Base-by-base conservation (phyloP, 1,284 basidiomycete species). In the Ustilago curta region DNA sequence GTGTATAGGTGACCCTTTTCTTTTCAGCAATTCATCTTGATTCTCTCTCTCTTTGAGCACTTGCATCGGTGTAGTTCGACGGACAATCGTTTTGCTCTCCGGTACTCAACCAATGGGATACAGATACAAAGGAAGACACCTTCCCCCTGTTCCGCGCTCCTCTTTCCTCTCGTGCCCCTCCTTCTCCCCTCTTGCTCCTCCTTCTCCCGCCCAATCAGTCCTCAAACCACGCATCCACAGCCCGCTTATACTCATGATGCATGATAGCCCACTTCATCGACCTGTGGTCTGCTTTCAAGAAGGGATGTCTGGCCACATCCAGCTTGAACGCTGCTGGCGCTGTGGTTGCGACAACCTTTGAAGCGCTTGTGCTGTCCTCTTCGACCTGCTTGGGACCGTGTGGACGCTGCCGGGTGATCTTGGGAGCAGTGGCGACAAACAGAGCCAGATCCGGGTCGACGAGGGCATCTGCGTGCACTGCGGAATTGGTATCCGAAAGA, bases 261-360 rank as follows among this genome's bases (percentile, higher is more conserved):
- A 69, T 62, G 35, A 74, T 70, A n/a, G 71, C 66, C 71, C 71
- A 74, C 51, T 74, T 74, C 71, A 74, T 74, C 2, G 53, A 37
- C n/a, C 71, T 40, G 31, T 74, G 71, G n/a, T 74, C 66, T 16
- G 66, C 50, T 18, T 57, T 59, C 44, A 74, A 54, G 19, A 74
- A 59, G 2, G 71, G 35, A 57, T 74, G 71, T 42, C 66, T 69
- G 0, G 40, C 18, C 6, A 48, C 14, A 40, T 74, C 66, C 62
- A 74, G 5, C 31, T 66, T 69, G 59, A 66, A 65, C 14, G 32
- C 12, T n/a, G 40, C 31, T 14, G 44, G 29, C 29, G 51, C 12
- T 5, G 48, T 23, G 8, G 47, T 31, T 23, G 49, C 21, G 16
- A 37, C 23, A 8, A 43, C 37, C 25, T 35, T 60, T 18, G 39